phyloP scores from a whole-genome alignment of 352 stramenopile genomes.

The Globisporangium barbulae region DNA sequence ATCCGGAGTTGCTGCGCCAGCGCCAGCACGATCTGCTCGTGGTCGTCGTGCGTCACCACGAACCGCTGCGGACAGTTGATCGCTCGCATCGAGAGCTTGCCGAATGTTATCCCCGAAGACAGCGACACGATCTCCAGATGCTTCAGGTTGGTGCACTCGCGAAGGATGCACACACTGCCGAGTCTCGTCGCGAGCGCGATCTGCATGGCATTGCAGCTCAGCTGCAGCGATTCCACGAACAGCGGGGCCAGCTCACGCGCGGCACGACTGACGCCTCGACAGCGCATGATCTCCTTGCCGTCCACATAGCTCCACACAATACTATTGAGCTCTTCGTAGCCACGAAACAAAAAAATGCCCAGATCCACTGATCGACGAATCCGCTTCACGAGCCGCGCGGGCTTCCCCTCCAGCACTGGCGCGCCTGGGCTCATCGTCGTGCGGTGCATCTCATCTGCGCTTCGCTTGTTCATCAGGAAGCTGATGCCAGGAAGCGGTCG shows the following conservation, averaged over 20 bases:
- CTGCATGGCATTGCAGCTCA: constrained; percentile 79
- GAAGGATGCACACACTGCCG: constrained; percentile 38
- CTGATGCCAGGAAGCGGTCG: constrained; percentile 30
- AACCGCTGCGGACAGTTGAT: constrained; percentile 84
- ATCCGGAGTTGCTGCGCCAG: constrained; percentile 63
- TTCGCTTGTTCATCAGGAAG: constrained; percentile 37
- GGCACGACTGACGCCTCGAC: constrained; percentile 46
- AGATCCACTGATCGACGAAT: constrained; percentile 21
- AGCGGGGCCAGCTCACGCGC: constrained; percentile 40
- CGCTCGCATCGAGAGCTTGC: constrained; percentile 81
- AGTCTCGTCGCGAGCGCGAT: constrained; percentile 44
- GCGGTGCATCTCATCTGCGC: constrained; percentile 34
- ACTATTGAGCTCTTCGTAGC: constrained; percentile 62
- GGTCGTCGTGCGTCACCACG: constrained; percentile 84
- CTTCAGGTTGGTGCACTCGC: constrained; percentile 60
- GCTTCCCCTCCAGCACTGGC: constrained; percentile 22
- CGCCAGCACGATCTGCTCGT: constrained; percentile 80
- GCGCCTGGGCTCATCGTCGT: constrained; percentile 23
- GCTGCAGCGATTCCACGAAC: constrained; percentile 69
- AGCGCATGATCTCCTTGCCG: constrained; percentile 74
- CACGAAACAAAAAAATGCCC: constrained; percentile 54
- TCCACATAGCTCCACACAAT: constrained; percentile 81
- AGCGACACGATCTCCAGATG: constrained; percentile 79
- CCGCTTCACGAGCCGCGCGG: constrained; percentile 13
- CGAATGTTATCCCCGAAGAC: constrained; percentile 78